Evolutionary conservation across 2,329 filamentous ascomycete genomes (phyloP), one percentile per base, ranked within the genome.

Genomic region (Coniochaeta sp.): DNA sequence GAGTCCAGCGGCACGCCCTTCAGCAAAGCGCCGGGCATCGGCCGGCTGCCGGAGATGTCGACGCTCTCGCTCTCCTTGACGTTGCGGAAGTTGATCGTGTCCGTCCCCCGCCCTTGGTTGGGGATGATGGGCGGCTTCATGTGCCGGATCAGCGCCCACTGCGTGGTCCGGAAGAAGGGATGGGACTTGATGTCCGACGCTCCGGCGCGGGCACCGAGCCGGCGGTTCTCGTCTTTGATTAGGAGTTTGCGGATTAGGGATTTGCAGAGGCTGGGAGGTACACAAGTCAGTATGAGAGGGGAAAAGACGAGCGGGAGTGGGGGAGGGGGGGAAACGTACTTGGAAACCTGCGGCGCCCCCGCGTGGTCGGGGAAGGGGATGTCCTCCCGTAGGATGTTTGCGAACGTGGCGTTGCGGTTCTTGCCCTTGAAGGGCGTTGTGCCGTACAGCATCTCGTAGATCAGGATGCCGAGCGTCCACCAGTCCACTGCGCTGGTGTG

Each of bases 381-480:
- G 58, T 99, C 94, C 67, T 99, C 94, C 50, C 91, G 80, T 56
- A 99, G 71, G 59, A 99, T 99, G 66, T 97, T 99, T 55, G 91
- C 92, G 73, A 99, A 99, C 0, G 94, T 99, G 13, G 91, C 91
- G 63, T 97, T 99, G 33, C 94, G 83, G 70, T 96, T 99, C 81
- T 99, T 97, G 60, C 94, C 94, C 76, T 99, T 99, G 79, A 99
- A 99, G 1, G 94, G 94, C 0, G 94, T 99, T 1, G 92, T 99
- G 51, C 94, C 94, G 72, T 92, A 99, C 31, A 99, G 78, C 94
- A 99, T 99, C 71, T 99, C 94, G 68, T 97, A 99, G 52, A 99
- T 91, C 64, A 99, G 72, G 59, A 99, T 97, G 18, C 94, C 94
- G 50, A 99, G 71, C 0, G 94, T 99, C 94, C 94, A 99, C 94